These are phyloP conservation scores for Scheffersomyces ergatensis DNA, from an alignment of 805 yeast species.

Conservation along the genomic window DNA sequence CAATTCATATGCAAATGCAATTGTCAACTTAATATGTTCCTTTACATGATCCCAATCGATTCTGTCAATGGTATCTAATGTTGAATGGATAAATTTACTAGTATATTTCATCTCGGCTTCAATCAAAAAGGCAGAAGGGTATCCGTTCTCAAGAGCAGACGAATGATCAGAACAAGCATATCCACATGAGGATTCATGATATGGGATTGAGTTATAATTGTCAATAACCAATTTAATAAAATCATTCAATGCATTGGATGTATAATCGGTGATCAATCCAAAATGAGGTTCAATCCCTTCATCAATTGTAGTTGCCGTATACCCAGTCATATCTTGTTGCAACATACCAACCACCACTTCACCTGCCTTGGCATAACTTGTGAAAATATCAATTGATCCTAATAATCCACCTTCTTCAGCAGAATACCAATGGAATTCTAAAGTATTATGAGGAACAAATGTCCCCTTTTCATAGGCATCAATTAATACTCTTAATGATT, in stretches of 20 bases:
- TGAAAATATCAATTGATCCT: slow-evolving; percentile 80
- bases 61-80: slow-evolving; percentile 77
- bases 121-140: slow-evolving; percentile 77
- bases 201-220: slow-evolving; percentile 64
- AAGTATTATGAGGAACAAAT: slow-evolving; percentile 61
- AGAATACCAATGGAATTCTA: slow-evolving; percentile 92
- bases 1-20: slow-evolving; percentile 74
- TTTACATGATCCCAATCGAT: slow-evolving; percentile 74
- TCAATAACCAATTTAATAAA: slow-evolving; percentile 63
- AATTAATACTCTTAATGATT: slow-evolving; percentile 65
- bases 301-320: slow-evolving; percentile 49
- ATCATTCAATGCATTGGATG: slow-evolving; percentile 50
- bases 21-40: slow-evolving; percentile 75
- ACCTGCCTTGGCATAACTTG: slow-evolving; percentile 43
- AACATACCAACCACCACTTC: slow-evolving; percentile 74
- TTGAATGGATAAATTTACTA: slow-evolving; percentile 72
- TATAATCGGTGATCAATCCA: slow-evolving; percentile 79
- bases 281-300: slow-evolving; percentile 58
- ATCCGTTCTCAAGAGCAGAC: slow-evolving; percentile 78
- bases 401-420: slow-evolving; percentile 93
- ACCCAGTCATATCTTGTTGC: slow-evolving; percentile 96
- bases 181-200: slow-evolving; percentile 77
- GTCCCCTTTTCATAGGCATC: slow-evolving; percentile 29
- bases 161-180: slow-evolving; percentile 95
- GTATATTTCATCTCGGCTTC: slow-evolving; percentile 69